These are phyloP conservation scores for Torulaspora indica DNA, from an alignment of 805 yeast species.

Conservation along the genomic window DNA sequence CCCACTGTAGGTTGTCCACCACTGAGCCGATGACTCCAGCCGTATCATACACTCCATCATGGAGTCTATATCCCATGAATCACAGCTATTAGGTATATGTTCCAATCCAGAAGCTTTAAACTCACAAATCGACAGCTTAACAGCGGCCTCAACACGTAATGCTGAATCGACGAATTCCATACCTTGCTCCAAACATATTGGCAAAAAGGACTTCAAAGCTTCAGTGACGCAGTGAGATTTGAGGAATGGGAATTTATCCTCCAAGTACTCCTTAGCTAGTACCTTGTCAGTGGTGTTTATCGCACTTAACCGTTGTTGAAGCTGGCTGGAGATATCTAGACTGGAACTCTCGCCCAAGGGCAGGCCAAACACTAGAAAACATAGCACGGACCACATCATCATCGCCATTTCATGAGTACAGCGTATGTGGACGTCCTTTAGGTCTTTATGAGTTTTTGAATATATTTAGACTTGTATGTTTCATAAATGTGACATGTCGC, in stretches of 20 bases:
- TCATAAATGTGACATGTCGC: slow-evolving; percentile 6
- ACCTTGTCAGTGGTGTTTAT: slow-evolving; percentile 1
- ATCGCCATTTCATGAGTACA: background rate
- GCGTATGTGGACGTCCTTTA: no score
- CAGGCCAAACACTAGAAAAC: background rate
- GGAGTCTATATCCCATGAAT: slow-evolving; percentile 17
- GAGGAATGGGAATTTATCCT: slow-evolving; percentile 24
- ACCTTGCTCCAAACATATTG: slow-evolving; percentile 40
- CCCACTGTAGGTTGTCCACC: slow-evolving; percentile 74
- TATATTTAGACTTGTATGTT: background rate
- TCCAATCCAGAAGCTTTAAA: slow-evolving; percentile 44
- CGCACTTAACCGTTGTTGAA: slow-evolving; percentile 7
- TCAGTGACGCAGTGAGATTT: slow-evolving; percentile 36
- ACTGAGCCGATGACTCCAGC: slow-evolving; percentile 46
- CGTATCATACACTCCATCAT: slow-evolving; percentile 39
- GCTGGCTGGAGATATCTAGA: slow-evolving; percentile 5
- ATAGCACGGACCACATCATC: background rate
- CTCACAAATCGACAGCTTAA: slow-evolving; percentile 51
- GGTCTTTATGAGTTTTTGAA: background rate
- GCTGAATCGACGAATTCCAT: slow-evolving; percentile 38
- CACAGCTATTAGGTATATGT: slow-evolving; percentile 28
- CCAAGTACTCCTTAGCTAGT: slow-evolving; percentile 13
- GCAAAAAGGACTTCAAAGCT: slow-evolving; percentile 41
- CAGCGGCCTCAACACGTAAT: slow-evolving; percentile 40
- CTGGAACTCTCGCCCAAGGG: slow-evolving; percentile 1